Evolutionary conservation across 2,329 filamentous ascomycete species (phyloP), one percentile per base, ranked within the genome.

Genomic region (Fusarium coffeatum): DNA sequence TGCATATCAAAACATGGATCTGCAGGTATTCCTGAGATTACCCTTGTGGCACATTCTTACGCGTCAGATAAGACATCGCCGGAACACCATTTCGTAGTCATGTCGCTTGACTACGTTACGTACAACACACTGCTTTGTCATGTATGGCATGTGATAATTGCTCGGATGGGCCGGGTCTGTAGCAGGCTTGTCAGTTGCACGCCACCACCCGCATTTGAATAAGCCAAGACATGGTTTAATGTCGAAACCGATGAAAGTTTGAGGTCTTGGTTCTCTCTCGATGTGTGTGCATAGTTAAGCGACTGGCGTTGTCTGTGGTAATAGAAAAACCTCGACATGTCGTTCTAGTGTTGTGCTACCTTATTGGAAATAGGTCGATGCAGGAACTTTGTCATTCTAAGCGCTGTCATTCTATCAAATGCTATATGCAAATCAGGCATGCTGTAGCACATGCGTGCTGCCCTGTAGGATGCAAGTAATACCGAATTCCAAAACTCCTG

Each of bases 401-500:
- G n/a, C 54, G 25, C 11, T 55, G 25, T 23, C 51, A 43, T 53
- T 55, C 54, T 45, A 56, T 43, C 42, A 40, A 37, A 61, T 48
- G 25, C 60, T 28, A 56, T 37, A 20, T 41, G 25, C 23, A 32
- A 32, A 60, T 23, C 47, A 51, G 51, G 32, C 48, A 42, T 58
- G 37, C 30, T 55, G 41, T 55, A 25, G 34, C 45, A 60, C 48
- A 43, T 54, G 40, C 50, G 55, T 69, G 55, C 50, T 27, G 37
- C 22, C 25, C 41, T 25, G 15, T 59, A 45, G 45, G 42, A 58
- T 64, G 56, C 27, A 59, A 41, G 40, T 27, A 51, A 27, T 27
- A 56, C 40, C 22, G 51, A 50, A 48, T 28, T 12, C 30, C 28
- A 30, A n/a, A 54, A 63, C 64, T 54, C 40, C 51, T 30, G 8